Evolutionary conservation across 306 rosid genomes (phyloP), one percentile per base, ranked within the genome.

Genomic region (Malus sieversii): DNA sequence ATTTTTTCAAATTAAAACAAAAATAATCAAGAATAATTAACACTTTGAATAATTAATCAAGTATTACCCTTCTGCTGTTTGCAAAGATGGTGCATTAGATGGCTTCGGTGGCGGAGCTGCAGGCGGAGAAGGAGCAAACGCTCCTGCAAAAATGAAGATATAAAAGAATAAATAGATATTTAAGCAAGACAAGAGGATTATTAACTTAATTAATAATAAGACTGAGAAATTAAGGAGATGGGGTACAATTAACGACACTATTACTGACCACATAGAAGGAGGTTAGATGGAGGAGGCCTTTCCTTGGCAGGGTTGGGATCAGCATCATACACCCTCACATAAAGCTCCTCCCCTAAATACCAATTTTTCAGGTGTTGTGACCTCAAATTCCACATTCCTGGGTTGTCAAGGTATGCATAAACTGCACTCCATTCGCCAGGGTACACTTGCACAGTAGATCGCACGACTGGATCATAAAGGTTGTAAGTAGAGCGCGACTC

Each of bases 381-480:
- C 80, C 95, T 87, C 82, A 91, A 80, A 60, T 89, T 89, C 95
- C 93, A 92, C 84, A 89, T 89, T 76, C 96, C 90, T 0, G 91
- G 90, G 67, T 89, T 89, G 79, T 92, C 95, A 19, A 91, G 87
- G 64, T 71, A 92, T 57, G 85, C 89, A 81, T 89, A 89, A 65
- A 88, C 87, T 33, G 90, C 93, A 66, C 81, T 89, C 95, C 97
- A 92, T 45, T 89, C 84, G 32, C 82, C 19, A 0, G 91, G 97
- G 79, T 80, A 89, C 70, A 92, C 95, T 81, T 88, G 93, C 55
- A 85, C 85, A 0, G 87, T 89, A 15, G 92, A 89, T 0, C 96
- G 76, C 33, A 80, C 88, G 42, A 92, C 89, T 0, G 85, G 93
- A 13, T 92, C 89, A 13, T 11, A 63, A 12, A 88, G 80, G 68